Conservation (phyloP, 2,329 filamentous ascomycete genomes). For the Monosporascus sp. region DNA sequence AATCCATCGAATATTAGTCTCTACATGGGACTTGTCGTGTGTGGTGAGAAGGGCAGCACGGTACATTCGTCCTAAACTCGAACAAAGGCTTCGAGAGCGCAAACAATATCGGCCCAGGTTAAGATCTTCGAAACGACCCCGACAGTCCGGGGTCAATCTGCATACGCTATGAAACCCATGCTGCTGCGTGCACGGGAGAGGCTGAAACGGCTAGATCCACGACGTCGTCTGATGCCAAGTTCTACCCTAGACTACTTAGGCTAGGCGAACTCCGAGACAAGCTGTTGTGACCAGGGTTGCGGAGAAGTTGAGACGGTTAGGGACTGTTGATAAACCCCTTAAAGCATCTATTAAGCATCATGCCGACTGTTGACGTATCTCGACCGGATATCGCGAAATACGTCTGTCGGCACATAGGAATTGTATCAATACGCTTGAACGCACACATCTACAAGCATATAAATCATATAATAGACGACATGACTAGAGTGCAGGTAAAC, state of each 20-base stretch:
- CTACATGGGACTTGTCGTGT: background rate
- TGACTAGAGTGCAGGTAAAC: too few relatives aligned
- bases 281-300: background rate
- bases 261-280: background rate
- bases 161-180: background rate
- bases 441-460: too few relatives aligned
- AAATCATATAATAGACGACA: too few relatives aligned
- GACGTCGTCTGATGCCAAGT: background rate
- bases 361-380: too few relatives aligned
- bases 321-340: too few relatives aligned
- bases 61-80: background rate
- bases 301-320: too few relatives aligned
- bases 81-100: background rate
- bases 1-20: background rate
- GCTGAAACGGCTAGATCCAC: background rate
- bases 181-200: background rate
- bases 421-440: too few relatives aligned
- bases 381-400: too few relatives aligned
- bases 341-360: too few relatives aligned
- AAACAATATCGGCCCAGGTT: background rate
- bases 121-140: background rate
- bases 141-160: background rate
- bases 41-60: background rate
- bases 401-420: too few relatives aligned
- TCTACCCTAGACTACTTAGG: background rate